A percentile compares a stretch with the other conserved stretches of the same genome.
phyloP scores from a whole-genome alignment of 1,139 yeast genomes.

The Yamadazyma triangularis region DNA sequence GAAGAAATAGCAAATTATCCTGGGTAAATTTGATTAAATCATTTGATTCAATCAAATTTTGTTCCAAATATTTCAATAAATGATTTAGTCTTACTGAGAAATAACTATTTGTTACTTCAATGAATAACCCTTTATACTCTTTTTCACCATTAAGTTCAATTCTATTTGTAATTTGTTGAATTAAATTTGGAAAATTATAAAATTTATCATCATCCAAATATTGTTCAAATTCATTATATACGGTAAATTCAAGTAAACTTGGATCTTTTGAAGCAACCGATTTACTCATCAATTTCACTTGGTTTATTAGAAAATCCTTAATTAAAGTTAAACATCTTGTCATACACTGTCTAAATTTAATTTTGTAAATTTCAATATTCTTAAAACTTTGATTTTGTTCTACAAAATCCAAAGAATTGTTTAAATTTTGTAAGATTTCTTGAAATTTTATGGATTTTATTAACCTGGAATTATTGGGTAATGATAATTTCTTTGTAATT shows the following conservation, averaged over 20 bases:
- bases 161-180: slow-evolving; percentile 48
- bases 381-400: slow-evolving; percentile 37
- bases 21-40: slow-evolving; percentile 55
- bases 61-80: no score
- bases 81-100: slow-evolving; percentile 52
- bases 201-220: slow-evolving; percentile 22
- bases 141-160: slow-evolving; percentile 47
- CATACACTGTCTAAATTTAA: slow-evolving; percentile 79
- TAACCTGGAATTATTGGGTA: slow-evolving; percentile 33
- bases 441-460: slow-evolving; percentile 49
- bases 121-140: slow-evolving; percentile 63
- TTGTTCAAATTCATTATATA: slow-evolving; percentile 52
- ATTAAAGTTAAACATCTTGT: slow-evolving; percentile 76
- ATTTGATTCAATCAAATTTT: slow-evolving; percentile 7
- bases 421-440: slow-evolving; percentile 54
- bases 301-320: slow-evolving; percentile 58
- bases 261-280: slow-evolving; percentile 28
- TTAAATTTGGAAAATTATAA: slow-evolving; percentile 38
- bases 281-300: slow-evolving; percentile 44
- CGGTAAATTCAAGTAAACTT: slow-evolving; percentile 18
- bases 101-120: slow-evolving; percentile 63
- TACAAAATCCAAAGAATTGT: slow-evolving; percentile 41
- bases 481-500: slow-evolving; percentile 64
- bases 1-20: slow-evolving; percentile 52
- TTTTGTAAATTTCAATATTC: slow-evolving; percentile 66